phyloP scores from a whole-genome alignment of 192 early-diverging fungal genomes.

The Phlyctochytrium arcticum region DNA sequence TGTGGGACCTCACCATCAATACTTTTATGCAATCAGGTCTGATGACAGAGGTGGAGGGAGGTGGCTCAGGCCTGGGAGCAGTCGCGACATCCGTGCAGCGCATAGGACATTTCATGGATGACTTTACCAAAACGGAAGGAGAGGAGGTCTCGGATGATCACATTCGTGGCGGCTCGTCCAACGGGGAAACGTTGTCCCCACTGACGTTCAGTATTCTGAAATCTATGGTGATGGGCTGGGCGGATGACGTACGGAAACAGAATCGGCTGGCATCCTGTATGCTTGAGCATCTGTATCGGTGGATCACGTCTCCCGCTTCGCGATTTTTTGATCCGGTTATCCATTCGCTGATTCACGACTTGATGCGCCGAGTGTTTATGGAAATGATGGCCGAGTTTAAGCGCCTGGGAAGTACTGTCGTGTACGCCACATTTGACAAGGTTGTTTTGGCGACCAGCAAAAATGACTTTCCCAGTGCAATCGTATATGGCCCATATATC shows the following conservation, averaged over 20 bases:
- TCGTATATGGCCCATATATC: slow-evolving; percentile 71
- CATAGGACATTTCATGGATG: slow-evolving; percentile 55
- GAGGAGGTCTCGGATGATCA: slow-evolving; percentile 36
- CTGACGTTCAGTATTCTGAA: slow-evolving; percentile 74
- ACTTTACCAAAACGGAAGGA: slow-evolving; percentile 48
- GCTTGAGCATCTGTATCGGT: slow-evolving; percentile 82
- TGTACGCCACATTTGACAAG: slow-evolving; percentile 78
- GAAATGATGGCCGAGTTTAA: slow-evolving; percentile 79
- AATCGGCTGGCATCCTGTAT: slow-evolving; percentile 52
- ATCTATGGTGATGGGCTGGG: slow-evolving; percentile 75
- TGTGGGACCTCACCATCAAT: slow-evolving; percentile 77
- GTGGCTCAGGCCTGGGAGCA: neutral
- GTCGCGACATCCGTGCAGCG: neutral
- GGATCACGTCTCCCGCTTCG: slow-evolving; percentile 72
- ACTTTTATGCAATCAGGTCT: slow-evolving; percentile 71
- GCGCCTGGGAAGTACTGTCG: slow-evolving; percentile 68
- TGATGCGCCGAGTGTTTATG: slow-evolving; percentile 89
- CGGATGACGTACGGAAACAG: slow-evolving; percentile 58
- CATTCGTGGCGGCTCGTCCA: slow-evolving; percentile 26
- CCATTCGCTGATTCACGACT: slow-evolving; percentile 68
- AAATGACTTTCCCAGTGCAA: slow-evolving; percentile 63
- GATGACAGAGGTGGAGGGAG: slow-evolving; percentile 76
- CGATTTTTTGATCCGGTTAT: slow-evolving; percentile 82
- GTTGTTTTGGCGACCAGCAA: slow-evolving; percentile 80
- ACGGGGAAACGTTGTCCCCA: slow-evolving; percentile 27